Percentiles rank a stretch among this genome's conserved stretches.
These are phyloP conservation scores for Bathelium albidoporum DNA, from an alignment of 495 filamentous ascomycete genomes.

Conservation along the genomic window DNA sequence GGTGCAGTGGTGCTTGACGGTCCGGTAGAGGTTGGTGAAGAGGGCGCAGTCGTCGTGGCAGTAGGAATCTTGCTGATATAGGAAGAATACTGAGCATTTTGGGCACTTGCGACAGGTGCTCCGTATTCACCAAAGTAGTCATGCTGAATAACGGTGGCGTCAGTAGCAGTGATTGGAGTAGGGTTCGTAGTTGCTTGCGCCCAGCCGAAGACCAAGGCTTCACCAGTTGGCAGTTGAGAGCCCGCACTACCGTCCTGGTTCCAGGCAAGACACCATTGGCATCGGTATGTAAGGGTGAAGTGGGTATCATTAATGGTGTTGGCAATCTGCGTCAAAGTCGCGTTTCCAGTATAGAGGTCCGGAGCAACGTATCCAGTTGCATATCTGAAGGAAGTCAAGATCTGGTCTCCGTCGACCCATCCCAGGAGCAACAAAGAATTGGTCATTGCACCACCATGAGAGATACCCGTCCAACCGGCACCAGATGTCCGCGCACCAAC, in stretches of 20 bases:
- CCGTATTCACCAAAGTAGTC: neutral
- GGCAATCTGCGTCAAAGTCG: slow-evolving; percentile 46
- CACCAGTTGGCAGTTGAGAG: slow-evolving; percentile 24
- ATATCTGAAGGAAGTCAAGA: slow-evolving; percentile 48
- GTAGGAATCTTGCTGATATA: neutral
- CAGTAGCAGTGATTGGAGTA: neutral
- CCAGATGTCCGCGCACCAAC: slow-evolving; percentile 19
- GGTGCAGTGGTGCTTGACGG: slow-evolving; percentile 13
- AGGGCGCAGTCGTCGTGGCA: slow-evolving; percentile 31
- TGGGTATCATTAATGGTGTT: slow-evolving; percentile 40
- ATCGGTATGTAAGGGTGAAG: slow-evolving; percentile 52
- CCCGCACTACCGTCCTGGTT: slow-evolving; percentile 39
- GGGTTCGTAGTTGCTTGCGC: slow-evolving; percentile 9
- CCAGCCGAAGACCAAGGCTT: slow-evolving; percentile 20
- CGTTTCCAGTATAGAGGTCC: slow-evolving; percentile 47
- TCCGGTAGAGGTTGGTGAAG: slow-evolving; percentile 8
- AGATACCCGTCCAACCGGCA: slow-evolving; percentile 48
- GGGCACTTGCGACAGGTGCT: neutral
- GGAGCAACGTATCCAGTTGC: slow-evolving; percentile 49
- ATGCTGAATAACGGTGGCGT: neutral
- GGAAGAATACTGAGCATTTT: neutral
- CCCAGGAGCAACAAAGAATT: slow-evolving; percentile 48
- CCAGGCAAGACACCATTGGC: slow-evolving; percentile 53
- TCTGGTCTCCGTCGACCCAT: slow-evolving; percentile 39
- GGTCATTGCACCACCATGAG: slow-evolving; percentile 49